A percentile compares a stretch with the other conserved stretches of the same genome.
Evolutionary conservation across 306 rosid species (phyloP).

Genomic region (Carpinus fangiana): DNA sequence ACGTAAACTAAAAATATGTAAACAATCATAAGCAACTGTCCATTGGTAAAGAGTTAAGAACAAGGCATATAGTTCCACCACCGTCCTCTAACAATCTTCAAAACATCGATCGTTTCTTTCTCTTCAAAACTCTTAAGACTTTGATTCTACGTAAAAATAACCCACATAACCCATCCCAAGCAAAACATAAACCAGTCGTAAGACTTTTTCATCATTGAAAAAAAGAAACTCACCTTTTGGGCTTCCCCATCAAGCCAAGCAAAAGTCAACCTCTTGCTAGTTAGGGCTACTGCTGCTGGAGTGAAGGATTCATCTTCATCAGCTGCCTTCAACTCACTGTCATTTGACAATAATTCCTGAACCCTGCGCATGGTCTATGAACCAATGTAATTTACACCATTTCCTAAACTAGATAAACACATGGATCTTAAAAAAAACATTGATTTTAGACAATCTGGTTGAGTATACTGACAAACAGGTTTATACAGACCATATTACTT

Average conservation of each 20-base stretch:
- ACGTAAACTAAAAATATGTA: too few species aligned
- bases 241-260: slow-evolving; percentile 95
- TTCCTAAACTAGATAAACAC: slow-evolving; percentile 26
- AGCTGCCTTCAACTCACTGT: slow-evolving; percentile 35
- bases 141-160: too few species aligned
- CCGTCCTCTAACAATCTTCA: too few species aligned
- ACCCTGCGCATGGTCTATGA: slow-evolving; percentile 82
- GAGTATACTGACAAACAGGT: not conserved
- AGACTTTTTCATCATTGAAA: not conserved
- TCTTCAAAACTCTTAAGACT: too few species aligned
- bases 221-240: slow-evolving; percentile 58
- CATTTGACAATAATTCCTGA: slow-evolving; percentile 56
- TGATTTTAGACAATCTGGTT: not conserved
- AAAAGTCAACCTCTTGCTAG: slow-evolving; percentile 69
- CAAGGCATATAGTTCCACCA: too few species aligned
- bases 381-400: slow-evolving; percentile 43
- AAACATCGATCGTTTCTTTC: too few species aligned
- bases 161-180: too few species aligned
- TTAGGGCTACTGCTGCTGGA: slow-evolving; percentile 60
- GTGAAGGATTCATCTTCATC: slow-evolving; percentile 49
- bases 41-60: too few species aligned
- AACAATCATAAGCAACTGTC: too few species aligned
- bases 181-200: too few species aligned
- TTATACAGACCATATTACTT: not conserved
- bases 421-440: slow-evolving; percentile 14